Evolutionary conservation across 768 basidiomycete genomes (phyloP).

Genomic region (Suillus americanus): DNA sequence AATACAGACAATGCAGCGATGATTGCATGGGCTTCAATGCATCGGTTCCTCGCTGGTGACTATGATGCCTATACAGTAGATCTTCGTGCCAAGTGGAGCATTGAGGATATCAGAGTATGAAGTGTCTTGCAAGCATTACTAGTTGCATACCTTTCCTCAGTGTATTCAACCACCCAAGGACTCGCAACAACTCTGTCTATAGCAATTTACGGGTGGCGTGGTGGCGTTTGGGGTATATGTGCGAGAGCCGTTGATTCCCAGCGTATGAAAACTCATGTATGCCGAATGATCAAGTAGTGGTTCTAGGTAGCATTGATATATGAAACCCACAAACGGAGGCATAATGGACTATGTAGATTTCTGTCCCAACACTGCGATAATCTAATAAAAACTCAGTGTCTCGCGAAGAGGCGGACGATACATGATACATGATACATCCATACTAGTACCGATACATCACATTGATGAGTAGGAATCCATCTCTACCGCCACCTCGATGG

Average conservation of each 20-base stretch:
- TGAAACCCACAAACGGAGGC: neutral
- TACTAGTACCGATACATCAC: neutral
- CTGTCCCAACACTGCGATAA: neutral
- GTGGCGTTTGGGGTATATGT: too few relatives aligned
- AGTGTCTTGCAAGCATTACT: neutral
- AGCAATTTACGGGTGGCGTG: neutral
- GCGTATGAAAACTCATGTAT: neutral
- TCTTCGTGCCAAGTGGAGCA: conserved; percentile 73
- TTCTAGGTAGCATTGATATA: neutral
- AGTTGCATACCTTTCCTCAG: neutral
- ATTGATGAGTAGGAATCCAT: neutral
- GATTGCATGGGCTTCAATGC: conserved; percentile 92
- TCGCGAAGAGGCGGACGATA: neutral
- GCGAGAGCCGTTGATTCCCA: neutral
- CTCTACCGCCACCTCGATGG: neutral
- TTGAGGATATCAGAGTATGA: conserved; percentile 41
- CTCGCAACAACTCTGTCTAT: neutral
- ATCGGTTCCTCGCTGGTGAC: conserved; percentile 66
- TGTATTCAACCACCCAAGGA: neutral
- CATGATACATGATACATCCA: too few relatives aligned
- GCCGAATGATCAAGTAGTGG: neutral
- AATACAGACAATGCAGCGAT: conserved; percentile 89
- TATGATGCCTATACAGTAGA: conserved; percentile 62
- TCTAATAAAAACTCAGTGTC: neutral
- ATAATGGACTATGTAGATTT: neutral